Evolutionary conservation across 192 early-diverging fungal species (phyloP).

Genomic region (Coemansia sp.): DNA sequence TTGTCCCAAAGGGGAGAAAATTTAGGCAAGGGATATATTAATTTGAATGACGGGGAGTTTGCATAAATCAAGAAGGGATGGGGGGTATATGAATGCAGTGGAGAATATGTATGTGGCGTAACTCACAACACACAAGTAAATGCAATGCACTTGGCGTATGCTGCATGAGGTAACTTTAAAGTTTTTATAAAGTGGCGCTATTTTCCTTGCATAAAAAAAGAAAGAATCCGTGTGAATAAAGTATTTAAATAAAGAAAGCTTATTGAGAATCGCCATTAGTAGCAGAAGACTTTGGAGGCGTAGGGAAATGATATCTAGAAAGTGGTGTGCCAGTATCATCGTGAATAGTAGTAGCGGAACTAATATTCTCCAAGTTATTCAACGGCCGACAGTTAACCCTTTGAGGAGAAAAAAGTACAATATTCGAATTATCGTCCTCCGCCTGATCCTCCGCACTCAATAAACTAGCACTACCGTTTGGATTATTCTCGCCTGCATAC

Average conservation of each 20-base stretch:
- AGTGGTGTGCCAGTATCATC: constrained; percentile 16
- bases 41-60: neutral
- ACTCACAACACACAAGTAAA: too few relatives aligned
- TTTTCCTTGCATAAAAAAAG: neutral
- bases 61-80: neutral
- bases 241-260: neutral
- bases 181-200: neutral
- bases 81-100: neutral
- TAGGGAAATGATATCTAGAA: constrained; percentile 21
- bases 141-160: too few relatives aligned
- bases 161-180: too few relatives aligned
- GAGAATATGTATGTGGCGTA: neutral
- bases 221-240: neutral
- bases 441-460: constrained; percentile 15
- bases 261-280: constrained; percentile 1
- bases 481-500: neutral
- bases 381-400: neutral
- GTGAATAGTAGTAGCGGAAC: constrained; percentile 44
- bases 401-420: constrained; percentile 40
- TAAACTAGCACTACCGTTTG: constrained; percentile 7
- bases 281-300: constrained; percentile 14
- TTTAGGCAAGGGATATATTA: neutral
- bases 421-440: constrained; percentile 14
- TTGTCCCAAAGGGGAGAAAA: neutral
- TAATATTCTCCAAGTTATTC: constrained; percentile 30